A percentile compares a stretch with the other conserved stretches of the same genome.
These are phyloP conservation scores for Candida golubevii DNA, from an alignment of 805 yeast genomes.

Conservation along the genomic window DNA sequence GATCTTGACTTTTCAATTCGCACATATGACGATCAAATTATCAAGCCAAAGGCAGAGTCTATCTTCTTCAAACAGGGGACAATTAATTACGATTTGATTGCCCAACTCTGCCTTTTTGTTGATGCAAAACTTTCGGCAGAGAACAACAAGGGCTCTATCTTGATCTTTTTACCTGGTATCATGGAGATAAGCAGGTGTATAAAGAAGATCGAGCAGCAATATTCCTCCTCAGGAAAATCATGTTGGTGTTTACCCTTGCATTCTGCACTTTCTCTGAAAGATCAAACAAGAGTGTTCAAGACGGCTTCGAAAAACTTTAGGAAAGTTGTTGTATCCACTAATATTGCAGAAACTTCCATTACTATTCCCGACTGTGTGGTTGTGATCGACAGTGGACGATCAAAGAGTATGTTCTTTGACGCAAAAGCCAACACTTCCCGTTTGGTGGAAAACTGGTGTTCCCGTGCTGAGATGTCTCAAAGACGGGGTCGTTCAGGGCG, in stretches of 20 bases:
- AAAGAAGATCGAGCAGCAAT: conserved; percentile 26
- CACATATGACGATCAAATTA: conserved; percentile 31
- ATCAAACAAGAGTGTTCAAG: conserved; percentile 73
- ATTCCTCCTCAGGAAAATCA: conserved; percentile 21
- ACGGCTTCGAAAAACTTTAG: conserved; percentile 50
- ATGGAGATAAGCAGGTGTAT: conserved; percentile 75
- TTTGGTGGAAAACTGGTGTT: conserved; percentile 78
- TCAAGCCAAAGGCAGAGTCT: conserved; percentile 61
- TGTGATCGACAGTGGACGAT: conserved; percentile 84
- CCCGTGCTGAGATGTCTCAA: conserved; percentile 84
- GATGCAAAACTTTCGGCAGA: conserved; percentile 44
- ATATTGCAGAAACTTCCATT: conserved; percentile 95
- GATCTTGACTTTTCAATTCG: conserved; percentile 53
- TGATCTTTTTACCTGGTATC: conserved; percentile 86
- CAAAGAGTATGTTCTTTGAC: conserved; percentile 73
- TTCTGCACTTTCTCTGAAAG: conserved; percentile 78
- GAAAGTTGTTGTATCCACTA: conserved; percentile 84
- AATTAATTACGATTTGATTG: conserved; percentile 71
- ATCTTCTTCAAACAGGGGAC: conserved; percentile 61
- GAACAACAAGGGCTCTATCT: conserved; percentile 61
- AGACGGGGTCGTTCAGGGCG: conserved; percentile 99
- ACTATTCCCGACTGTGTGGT: conserved; percentile 94
- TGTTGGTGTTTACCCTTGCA: conserved; percentile 67
- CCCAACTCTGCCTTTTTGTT: conserved; percentile 49
- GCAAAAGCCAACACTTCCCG: conserved; percentile 62